These are phyloP conservation scores for Zychaea mexicana DNA, from an alignment of 371 early-diverging fungal genomes.

Conservation along the genomic window DNA sequence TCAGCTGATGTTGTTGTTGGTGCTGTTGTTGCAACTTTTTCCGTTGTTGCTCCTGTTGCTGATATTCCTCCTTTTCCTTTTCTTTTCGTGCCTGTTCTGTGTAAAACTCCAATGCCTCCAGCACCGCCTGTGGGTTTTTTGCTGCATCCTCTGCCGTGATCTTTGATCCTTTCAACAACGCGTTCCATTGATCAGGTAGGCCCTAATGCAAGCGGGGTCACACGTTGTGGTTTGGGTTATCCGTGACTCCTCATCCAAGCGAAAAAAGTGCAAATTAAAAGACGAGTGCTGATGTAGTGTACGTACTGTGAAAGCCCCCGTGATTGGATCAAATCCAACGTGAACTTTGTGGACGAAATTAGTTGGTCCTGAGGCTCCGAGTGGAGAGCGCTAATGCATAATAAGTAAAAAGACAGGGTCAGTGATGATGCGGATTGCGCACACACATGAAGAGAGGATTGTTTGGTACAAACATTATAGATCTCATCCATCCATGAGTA, in stretches of 20 bases:
- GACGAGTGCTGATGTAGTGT: too few species aligned
- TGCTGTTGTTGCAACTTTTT: constrained; percentile 10
- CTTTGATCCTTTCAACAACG: constrained; percentile 80
- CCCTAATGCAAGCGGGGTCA: too few species aligned
- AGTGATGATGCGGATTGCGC: neutral
- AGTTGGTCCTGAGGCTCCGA: constrained; percentile 92
- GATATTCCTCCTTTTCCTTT: constrained; percentile 40
- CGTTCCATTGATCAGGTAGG: constrained; percentile 88
- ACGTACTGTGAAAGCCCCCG: constrained; percentile 90
- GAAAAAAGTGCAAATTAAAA: neutral
- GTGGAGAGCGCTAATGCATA: constrained; percentile 31
- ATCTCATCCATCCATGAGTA: constrained; percentile 98
- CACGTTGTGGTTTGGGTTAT: too few species aligned
- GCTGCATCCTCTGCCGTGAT: constrained; percentile 92
- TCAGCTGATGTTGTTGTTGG: constrained; percentile 1
- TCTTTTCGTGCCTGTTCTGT: constrained; percentile 71
- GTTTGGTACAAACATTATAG: constrained; percentile 64
- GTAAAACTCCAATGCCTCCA: constrained; percentile 94
- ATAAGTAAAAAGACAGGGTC: neutral
- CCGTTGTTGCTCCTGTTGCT: constrained; percentile 28
- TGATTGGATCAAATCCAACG: constrained; percentile 94
- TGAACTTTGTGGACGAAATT: constrained; percentile 96
- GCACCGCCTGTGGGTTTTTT: constrained; percentile 94
- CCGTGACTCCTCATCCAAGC: neutral
- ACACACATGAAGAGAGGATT: neutral